Conservation (phyloP, 2,329 filamentous ascomycete species). For the Helotiales sp. region DNA sequence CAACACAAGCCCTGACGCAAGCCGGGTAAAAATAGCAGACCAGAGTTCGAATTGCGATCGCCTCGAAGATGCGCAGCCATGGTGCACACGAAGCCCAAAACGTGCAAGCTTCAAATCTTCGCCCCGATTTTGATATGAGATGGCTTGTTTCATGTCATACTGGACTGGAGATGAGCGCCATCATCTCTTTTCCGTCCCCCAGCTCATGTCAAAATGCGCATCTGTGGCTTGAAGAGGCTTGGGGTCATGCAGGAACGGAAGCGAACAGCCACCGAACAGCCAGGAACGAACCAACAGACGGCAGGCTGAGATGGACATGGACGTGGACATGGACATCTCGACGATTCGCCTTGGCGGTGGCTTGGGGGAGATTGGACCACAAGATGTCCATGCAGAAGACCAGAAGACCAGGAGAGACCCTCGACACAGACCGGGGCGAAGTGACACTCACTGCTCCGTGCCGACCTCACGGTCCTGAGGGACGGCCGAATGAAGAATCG, state of each 20-base stretch:
- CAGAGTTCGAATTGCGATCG: constrained; percentile 1
- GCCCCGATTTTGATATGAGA: too few relatives aligned
- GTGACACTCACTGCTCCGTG: background rate
- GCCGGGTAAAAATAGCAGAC: background rate
- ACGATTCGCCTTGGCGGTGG: background rate
- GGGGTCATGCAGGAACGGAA: background rate
- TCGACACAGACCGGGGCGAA: background rate
- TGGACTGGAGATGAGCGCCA: background rate
- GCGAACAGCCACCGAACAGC: too few relatives aligned
- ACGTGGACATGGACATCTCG: too few relatives aligned
- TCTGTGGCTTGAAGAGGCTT: background rate
- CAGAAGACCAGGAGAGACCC: background rate
- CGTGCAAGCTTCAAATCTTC: background rate
- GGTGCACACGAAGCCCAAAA: background rate
- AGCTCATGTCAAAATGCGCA: background rate
- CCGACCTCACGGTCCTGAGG: background rate
- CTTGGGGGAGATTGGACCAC: background rate
- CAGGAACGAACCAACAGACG: background rate
- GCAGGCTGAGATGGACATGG: too few relatives aligned
- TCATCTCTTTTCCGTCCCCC: background rate
- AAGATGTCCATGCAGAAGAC: background rate
- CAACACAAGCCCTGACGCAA: too few relatives aligned
- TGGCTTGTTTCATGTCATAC: constrained; percentile 2
- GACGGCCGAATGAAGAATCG: background rate
- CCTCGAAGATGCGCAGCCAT: background rate